Conservation (phyloP, 192 early-diverging fungal species). For the Kickxella alabastrina region DNA sequence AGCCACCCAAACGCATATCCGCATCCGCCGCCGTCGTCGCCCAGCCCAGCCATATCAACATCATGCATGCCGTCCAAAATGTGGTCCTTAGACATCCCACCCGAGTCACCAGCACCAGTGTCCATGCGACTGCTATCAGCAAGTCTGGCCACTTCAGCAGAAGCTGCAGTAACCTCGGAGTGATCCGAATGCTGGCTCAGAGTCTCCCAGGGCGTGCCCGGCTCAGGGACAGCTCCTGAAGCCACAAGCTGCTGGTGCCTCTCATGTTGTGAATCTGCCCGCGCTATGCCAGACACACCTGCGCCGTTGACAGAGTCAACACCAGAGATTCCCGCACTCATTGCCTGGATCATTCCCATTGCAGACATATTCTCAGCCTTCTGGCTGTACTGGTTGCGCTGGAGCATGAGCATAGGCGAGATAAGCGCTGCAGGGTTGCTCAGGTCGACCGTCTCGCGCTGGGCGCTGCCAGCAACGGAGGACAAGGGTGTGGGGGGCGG, state of each 20-base stretch:
- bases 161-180: slow-evolving; percentile 2
- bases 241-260: slow-evolving; percentile 2
- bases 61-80: neutral
- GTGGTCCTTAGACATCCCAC: neutral
- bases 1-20: slow-evolving; percentile 48
- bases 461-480: too few relatives aligned
- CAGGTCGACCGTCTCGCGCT: too few relatives aligned
- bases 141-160: too few relatives aligned
- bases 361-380: too few relatives aligned
- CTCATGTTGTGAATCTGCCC: neutral
- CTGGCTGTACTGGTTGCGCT: too few relatives aligned
- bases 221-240: slow-evolving; percentile 5
- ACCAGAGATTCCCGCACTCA: too few relatives aligned
- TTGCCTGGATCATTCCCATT: too few relatives aligned
- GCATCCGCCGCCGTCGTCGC: slow-evolving; percentile 10
- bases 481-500: slow-evolving; percentile 21
- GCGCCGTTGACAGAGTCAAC: too few relatives aligned
- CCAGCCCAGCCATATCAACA: slow-evolving; percentile 1
- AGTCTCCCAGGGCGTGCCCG: slow-evolving; percentile 8
- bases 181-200: slow-evolving; percentile 6
- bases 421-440: too few relatives aligned
- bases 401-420: too few relatives aligned
- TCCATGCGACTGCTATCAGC: too few relatives aligned
- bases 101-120: too few relatives aligned
- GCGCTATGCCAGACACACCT: neutral